Conservation (phyloP, 768 basidiomycete genomes). For the Tricholoma hemisulphureum region DNA sequence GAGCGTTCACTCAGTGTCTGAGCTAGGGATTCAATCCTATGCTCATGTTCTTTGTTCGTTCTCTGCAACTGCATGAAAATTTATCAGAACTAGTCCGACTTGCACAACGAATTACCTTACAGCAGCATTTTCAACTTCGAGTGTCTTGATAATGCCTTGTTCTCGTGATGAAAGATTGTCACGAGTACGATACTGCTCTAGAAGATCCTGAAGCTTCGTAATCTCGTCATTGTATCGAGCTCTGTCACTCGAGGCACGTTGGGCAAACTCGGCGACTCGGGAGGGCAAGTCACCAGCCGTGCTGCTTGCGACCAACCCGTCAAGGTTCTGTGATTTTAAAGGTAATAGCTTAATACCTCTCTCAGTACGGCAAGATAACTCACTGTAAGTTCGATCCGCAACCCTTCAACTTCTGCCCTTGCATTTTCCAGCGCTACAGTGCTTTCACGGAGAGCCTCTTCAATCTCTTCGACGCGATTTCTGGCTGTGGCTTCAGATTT, state of each 20-base stretch:
- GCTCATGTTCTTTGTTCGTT: conserved; percentile 26
- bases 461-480: conserved; percentile 75
- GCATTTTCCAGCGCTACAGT: conserved; percentile 86
- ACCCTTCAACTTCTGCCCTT: conserved; percentile 81
- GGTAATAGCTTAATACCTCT: neutral
- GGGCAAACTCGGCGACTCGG: conserved; percentile 46
- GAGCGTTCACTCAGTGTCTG: conserved; percentile 34
- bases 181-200: conserved; percentile 38
- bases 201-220: conserved; percentile 45
- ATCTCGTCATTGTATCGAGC: conserved; percentile 56
- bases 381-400: conserved; percentile 73
- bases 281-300: conserved; percentile 42
- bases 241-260: conserved; percentile 51
- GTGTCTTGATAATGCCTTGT: conserved; percentile 14
- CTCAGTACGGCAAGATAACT: conserved; percentile 27
- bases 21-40: conserved; percentile 27
- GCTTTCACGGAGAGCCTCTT: conserved; percentile 87
- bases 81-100: neutral
- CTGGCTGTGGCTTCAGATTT: conserved; percentile 64
- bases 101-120: conserved; percentile 14
- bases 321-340: conserved; percentile 53
- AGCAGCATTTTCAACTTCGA: conserved; percentile 17
- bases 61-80: conserved; percentile 23
- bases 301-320: conserved; percentile 50
- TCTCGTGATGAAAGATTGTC: conserved; percentile 5